Evolutionary conservation across 352 stramenopile genomes (phyloP).

Genomic region (Globisporangium lucens): DNA sequence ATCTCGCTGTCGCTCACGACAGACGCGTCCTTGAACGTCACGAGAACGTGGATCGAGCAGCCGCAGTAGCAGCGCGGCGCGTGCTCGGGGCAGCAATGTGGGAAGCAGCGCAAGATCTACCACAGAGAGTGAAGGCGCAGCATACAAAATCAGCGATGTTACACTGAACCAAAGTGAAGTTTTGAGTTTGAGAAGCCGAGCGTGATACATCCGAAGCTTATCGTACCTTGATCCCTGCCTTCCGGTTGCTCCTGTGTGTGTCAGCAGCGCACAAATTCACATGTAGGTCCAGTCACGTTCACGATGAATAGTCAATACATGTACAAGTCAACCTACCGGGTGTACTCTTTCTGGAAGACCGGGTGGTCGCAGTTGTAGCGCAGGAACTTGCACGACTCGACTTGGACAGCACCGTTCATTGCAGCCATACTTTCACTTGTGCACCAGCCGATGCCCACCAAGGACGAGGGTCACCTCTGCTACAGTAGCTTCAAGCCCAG

Average conservation of each 20-base stretch:
- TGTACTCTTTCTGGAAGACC: conserved; percentile 34
- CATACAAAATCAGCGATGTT: too few species aligned
- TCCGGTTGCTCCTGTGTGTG: conserved; percentile 22
- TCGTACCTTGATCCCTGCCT: conserved; percentile 12
- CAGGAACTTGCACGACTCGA: conserved; percentile 25
- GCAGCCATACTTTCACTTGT: too few species aligned
- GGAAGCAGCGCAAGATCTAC: conserved; percentile 32
- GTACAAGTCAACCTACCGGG: conserved; percentile 16
- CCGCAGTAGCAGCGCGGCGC: conserved; percentile 28
- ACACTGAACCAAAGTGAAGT: too few species aligned
- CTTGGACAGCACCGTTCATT: background rate
- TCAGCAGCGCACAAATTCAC: background rate
- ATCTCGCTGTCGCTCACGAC: conserved; percentile 17
- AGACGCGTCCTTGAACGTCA: conserved; percentile 22
- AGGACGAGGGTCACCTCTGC: too few species aligned
- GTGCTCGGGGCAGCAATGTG: conserved; percentile 32
- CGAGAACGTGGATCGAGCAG: conserved; percentile 29
- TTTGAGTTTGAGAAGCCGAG: too few species aligned
- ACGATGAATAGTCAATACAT: too few species aligned
- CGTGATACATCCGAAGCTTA: background rate
- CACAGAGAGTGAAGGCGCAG: too few species aligned
- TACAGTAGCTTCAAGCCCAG: too few species aligned
- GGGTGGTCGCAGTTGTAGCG: conserved; percentile 33
- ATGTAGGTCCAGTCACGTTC: too few species aligned
- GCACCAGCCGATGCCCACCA: too few species aligned